Base-by-base conservation (phyloP, 345 rosid genomes). In the Sonneratia alba region DNA sequence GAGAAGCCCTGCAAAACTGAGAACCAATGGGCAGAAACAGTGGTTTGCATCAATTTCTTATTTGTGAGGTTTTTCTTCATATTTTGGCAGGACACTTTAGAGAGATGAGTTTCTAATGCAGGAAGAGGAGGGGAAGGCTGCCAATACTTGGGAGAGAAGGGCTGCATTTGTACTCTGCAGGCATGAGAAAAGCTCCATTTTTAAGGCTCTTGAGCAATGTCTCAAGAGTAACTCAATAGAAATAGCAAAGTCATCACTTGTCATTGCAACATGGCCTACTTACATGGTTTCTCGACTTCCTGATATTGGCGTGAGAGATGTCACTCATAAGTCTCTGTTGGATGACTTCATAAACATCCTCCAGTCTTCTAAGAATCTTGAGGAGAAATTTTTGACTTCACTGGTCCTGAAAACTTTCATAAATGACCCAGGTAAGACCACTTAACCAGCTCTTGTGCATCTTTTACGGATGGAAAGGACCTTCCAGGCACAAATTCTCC, bases 171-270 rank as follows among this genome's bases (percentile, higher is more conserved):
- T 81, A 34, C 82, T 89, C 8, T 83, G 89, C 83, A 87, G 87
- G 73, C 89, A 89, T 72, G 91, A 84, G 74, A 82, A 80, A n/a
- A 91, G 93, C 65, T 77, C 82, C 22, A 87, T 89, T 74, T 89
- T 89, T 69, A 89, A 83, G 74, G 86, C 88, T 56, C 70, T 89
- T 66, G 85, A 81, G 76, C 87, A 87, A 74, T 85, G 91, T 81
- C 81, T 89, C 68, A 87, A 73, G 77, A 84, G 85, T 59, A 81
- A 87, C 66, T 89, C 91, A 73, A 75, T 87, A 36, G 87, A 85
- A 69, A 83, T 80, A 77, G 86, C 86, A 1, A 85, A 77, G 63
- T 81, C 82, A 57, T 77, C 89, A 80, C 93, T 89, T 73, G 81
- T 85, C 24, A 70, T 85, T 51, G 81, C 88, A 8, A 75, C 91